Evolutionary conservation across 768 basidiomycete species (phyloP).

Genomic region (Phanerochaete carnosa): DNA sequence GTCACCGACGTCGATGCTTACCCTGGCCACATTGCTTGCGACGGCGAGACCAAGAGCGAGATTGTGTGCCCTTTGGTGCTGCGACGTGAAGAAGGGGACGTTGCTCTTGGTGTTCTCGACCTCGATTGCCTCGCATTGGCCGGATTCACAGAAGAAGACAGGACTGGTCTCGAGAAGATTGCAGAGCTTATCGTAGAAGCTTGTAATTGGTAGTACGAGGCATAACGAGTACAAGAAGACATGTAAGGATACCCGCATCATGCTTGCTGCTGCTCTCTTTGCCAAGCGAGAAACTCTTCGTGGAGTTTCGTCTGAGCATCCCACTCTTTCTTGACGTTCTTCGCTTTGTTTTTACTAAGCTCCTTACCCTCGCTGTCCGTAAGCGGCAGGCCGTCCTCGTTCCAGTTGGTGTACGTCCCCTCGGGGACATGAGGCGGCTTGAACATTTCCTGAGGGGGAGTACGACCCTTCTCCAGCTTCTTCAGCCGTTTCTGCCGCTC

Average conservation of each 20-base stretch:
- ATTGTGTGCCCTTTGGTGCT: constrained; percentile 75
- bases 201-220: constrained; percentile 56
- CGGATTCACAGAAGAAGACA: constrained; percentile 79
- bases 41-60: constrained; percentile 87
- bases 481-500: constrained; percentile 66
- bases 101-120: constrained; percentile 57
- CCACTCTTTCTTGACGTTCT: constrained; percentile 77
- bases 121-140: constrained; percentile 73
- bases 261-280: constrained; percentile 17
- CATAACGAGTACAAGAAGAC: background rate
- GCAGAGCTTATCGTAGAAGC: constrained; percentile 56
- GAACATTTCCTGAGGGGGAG: constrained; percentile 77
- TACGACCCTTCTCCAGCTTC: constrained; percentile 82
- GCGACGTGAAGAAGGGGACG: constrained; percentile 10
- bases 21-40: constrained; percentile 94
- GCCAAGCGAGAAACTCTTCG: constrained; percentile 66
- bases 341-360: constrained; percentile 73
- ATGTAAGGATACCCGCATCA: background rate
- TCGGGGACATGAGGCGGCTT: constrained; percentile 73
- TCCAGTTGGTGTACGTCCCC: constrained; percentile 79
- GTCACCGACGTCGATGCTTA: constrained; percentile 77
- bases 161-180: constrained; percentile 72
- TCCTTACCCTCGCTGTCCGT: constrained; percentile 85
- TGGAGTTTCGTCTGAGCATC: constrained; percentile 74
- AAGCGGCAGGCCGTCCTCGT: constrained; percentile 79